Evolutionary conservation across 345 rosid genomes (phyloP).

Genomic region (Ailanthus altissimus): DNA sequence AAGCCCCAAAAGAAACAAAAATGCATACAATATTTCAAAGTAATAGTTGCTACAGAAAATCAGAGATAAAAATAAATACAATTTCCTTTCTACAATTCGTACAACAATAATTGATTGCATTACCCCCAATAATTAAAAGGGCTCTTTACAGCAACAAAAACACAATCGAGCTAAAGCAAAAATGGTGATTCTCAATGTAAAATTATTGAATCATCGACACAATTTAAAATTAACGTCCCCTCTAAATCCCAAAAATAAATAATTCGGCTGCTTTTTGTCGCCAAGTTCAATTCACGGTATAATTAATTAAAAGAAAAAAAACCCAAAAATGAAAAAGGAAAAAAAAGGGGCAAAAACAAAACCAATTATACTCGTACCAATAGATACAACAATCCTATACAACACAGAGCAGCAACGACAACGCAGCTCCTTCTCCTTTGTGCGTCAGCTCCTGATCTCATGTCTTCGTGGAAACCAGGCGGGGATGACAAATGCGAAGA

Average conservation of each 20-base stretch:
- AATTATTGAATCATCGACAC: constrained; percentile 29
- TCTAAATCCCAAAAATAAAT: constrained; percentile 4
- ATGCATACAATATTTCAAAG: background rate
- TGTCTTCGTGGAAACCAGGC: constrained; percentile 40
- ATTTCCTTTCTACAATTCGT: background rate
- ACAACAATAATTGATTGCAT: background rate
- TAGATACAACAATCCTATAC: constrained; percentile 70
- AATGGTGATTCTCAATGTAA: constrained; percentile 8
- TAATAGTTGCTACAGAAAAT: background rate
- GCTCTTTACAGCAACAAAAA: background rate
- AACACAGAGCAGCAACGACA: constrained; percentile 34
- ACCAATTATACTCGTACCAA: constrained; percentile 35
- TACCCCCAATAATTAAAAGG: background rate
- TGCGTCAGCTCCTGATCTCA: constrained; percentile 34
- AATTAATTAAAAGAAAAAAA: background rate
- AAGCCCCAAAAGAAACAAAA: background rate
- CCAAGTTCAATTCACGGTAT: constrained; percentile 47
- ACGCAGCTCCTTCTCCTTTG: constrained; percentile 19
- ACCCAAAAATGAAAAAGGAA: background rate
- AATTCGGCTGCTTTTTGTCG: constrained; percentile 33
- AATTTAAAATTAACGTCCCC: constrained; percentile 21
- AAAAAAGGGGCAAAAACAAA: background rate
- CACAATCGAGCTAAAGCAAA: background rate
- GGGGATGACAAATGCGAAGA: constrained; percentile 53
- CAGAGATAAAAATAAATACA: background rate